Base-by-base conservation (phyloP, 495 filamentous ascomycete species). In the Glarea lozoyensis region DNA sequence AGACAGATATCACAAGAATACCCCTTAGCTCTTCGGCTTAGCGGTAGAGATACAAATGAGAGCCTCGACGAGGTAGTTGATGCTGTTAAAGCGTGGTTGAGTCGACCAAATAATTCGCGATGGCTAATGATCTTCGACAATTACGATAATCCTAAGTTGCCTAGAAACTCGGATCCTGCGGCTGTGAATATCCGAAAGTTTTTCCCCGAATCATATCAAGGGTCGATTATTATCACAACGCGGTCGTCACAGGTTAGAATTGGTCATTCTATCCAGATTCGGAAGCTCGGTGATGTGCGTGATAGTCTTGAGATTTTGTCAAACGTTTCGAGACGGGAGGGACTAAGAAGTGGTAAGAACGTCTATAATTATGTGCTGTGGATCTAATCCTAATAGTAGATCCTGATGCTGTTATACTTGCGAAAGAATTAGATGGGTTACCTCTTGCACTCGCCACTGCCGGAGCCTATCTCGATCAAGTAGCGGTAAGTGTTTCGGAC, bases 111-210 rank as follows among this genome's bases (percentile, higher is more conserved):
- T 45, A 63, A 27, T 43, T 63, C 25, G 54, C 55, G 54, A 47
- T 69, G 62, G 60, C 57, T 72, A 31, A 50, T 50, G 2, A 62
- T 62, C 37, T 38, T 68, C 34, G 66, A 72, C 37, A 73, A 68
- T 45, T 61, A 58, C 23, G 66, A 73, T 36, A 48, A 29, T 24
- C 63, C 15, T 35, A 64, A 57, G 18, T 25, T 51, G 11, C 29
- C 49, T 13, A 45, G 56, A 22, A 49, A 36, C 17, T 38, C 32
- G 5, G 42, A 52, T 27, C 36, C 37, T 10, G 25, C 13, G 13
- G 45, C 42, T 7, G 39, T 57, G 31, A 50, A 68, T 43, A 60
- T 68, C 39, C 43, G 46, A 11, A 40, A 36, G n/a, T 67, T 59
- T 42, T 46, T 68, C 23, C 54, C 63, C 6, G 44, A 59, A 7